Percentiles rank a stretch among this genome's conserved stretches.
Conservation (phyloP, 441 rosid species). For the Omphalea diandra region DNA sequence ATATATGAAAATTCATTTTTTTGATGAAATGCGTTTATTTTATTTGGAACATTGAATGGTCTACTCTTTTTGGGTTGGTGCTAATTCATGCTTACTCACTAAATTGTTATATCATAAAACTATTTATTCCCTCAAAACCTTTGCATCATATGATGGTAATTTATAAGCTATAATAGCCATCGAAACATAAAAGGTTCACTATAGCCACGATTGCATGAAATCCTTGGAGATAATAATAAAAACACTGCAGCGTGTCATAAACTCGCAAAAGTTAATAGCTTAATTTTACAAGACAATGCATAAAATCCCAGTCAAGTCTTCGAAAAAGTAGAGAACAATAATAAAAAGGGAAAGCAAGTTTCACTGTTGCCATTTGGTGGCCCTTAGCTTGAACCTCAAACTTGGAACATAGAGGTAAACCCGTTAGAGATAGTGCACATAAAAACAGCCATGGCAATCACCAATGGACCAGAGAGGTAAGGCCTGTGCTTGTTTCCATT, state of each 20-base stretch:
- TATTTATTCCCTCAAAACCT: too few species aligned
- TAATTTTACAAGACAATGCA: constrained; percentile 8
- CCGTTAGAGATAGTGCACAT: constrained; percentile 29
- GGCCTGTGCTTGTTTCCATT: constrained; percentile 18
- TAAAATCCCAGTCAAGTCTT: not conserved
- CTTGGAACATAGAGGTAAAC: constrained; percentile 10
- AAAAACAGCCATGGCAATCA: constrained; percentile 30
- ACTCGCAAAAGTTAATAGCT: constrained; percentile 3
- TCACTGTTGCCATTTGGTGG: not conserved
- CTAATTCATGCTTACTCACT: too few species aligned
- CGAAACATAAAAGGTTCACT: not conserved
- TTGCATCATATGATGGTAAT: too few species aligned
- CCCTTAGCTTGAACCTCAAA: not conserved
- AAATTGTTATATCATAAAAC: too few species aligned
- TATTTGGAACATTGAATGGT: too few species aligned
- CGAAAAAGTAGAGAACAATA: not conserved
- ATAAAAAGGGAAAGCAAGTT: not conserved
- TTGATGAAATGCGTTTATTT: too few species aligned
- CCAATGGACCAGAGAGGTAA: constrained; percentile 13
- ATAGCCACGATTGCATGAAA: not conserved
- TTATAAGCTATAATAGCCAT: not conserved
- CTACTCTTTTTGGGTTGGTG: too few species aligned
- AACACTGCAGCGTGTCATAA: not conserved
- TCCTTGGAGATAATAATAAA: not conserved
- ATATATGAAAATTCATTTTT: too few species aligned